A percentile compares a stretch with the other conserved stretches of the same genome.
Evolutionary conservation across 1,284 basidiomycete species (phyloP).

Genomic region (Rhodotorula sp.): DNA sequence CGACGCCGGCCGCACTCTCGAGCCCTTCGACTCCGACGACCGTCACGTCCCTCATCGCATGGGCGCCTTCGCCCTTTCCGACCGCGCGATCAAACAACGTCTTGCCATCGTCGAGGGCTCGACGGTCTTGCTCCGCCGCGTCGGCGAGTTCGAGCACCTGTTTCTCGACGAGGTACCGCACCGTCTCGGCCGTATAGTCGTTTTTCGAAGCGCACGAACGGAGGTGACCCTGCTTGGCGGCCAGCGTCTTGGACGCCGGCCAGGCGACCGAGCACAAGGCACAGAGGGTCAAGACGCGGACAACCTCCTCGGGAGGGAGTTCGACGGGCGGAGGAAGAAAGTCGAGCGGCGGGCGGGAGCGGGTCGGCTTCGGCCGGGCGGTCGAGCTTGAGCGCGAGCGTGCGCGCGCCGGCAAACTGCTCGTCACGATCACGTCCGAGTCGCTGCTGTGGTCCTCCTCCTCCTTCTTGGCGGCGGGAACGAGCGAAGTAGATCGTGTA

Average conservation of each 20-base stretch:
- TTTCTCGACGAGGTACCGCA: constrained; percentile 57
- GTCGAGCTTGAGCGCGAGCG: background rate
- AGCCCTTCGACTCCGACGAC: constrained; percentile 54
- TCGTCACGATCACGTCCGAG: background rate
- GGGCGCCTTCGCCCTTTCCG: constrained; percentile 54
- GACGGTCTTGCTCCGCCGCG: constrained; percentile 43
- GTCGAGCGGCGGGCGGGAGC: constrained; percentile 39
- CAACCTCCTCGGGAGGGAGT: constrained; percentile 30
- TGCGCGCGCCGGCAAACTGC: background rate
- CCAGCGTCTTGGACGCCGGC: constrained; percentile 63
- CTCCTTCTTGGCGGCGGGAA: constrained; percentile 14
- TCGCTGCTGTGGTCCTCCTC: background rate
- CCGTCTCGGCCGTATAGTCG: constrained; percentile 57
- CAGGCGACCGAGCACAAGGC: constrained; percentile 61
- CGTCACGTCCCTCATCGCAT: constrained; percentile 52
- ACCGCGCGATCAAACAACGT: constrained; percentile 62
- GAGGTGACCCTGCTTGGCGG: constrained; percentile 65
- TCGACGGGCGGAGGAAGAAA: constrained; percentile 28
- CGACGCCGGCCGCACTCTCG: constrained; percentile 45
- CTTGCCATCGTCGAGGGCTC: constrained; percentile 43
- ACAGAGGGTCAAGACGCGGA: constrained; percentile 54
- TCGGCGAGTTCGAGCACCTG: constrained; percentile 50
- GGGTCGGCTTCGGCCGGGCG: background rate
- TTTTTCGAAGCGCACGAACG: constrained; percentile 64
- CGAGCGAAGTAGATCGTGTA: constrained; percentile 40